A percentile compares a stretch with the other conserved stretches of the same genome.
Conservation (phyloP, 1,284 basidiomycete species). For the Caloboletus inedulis region DNA sequence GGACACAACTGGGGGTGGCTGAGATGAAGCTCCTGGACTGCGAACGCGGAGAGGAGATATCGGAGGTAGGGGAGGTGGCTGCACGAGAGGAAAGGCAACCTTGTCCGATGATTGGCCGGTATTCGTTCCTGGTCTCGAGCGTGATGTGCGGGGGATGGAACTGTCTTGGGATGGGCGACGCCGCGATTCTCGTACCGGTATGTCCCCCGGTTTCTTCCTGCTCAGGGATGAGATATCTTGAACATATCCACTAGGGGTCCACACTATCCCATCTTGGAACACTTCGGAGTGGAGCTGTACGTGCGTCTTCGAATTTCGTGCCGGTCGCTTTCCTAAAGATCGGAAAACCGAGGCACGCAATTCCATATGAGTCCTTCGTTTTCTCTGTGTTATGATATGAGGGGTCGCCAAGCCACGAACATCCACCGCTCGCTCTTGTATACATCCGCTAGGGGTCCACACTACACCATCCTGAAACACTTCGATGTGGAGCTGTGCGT, state of each 20-base stretch:
- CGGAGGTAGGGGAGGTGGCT: constrained; percentile 9
- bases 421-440: neutral
- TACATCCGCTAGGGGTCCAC: constrained; percentile 33
- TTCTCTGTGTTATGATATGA: neutral
- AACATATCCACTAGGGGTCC: constrained; percentile 32
- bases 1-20: constrained; percentile 15
- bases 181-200: constrained; percentile 2
- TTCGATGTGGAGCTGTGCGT: constrained; percentile 31
- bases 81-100: constrained; percentile 8
- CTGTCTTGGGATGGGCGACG: constrained; percentile 2
- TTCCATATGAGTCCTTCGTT: constrained; percentile 21
- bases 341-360: constrained; percentile 14
- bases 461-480: constrained; percentile 32
- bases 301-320: constrained; percentile 26
- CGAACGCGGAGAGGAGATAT: constrained; percentile 22
- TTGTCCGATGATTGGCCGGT: constrained; percentile 5
- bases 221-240: constrained; percentile 16
- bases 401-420: neutral
- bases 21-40: constrained; percentile 12
- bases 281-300: constrained; percentile 33
- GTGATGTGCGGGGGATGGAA: neutral
- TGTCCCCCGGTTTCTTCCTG: constrained; percentile 1
- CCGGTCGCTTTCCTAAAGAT: constrained; percentile 6
- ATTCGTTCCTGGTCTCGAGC: constrained; percentile 2
- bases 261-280: constrained; percentile 29